These are phyloP conservation scores for Piromyces finnis DNA, from an alignment of 192 early-diverging fungal genomes.

Conservation along the genomic window DNA sequence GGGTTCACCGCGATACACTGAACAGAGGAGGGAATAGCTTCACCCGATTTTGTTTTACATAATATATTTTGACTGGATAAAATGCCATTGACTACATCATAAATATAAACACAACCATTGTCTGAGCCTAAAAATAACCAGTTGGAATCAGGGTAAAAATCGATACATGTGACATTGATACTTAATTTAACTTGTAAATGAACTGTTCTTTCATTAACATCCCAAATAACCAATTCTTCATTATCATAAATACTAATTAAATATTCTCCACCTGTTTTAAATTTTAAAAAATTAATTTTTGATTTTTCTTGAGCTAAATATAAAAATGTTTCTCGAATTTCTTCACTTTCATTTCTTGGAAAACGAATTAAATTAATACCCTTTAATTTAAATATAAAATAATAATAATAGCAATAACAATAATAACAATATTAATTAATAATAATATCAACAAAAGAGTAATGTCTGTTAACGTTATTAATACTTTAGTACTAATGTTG, in stretches of 20 bases:
- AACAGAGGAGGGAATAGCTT: neutral
- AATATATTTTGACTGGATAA: neutral
- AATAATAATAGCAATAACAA: no score
- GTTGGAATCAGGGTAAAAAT: neutral
- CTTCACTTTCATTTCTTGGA: neutral
- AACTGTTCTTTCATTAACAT: neutral
- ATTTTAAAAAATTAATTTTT: neutral
- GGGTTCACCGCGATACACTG: neutral
- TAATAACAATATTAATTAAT: no score
- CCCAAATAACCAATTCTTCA: neutral
- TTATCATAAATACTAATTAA: neutral
- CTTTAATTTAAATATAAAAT: neutral
- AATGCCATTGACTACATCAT: neutral
- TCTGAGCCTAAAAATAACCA: neutral
- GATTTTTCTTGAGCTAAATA: neutral
- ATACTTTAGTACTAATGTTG: no score
- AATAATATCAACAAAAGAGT: no score
- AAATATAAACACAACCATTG: neutral
- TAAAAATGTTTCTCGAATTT: neutral
- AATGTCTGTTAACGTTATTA: no score
- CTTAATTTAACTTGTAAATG: neutral
- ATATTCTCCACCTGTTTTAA: neutral
- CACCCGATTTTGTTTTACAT: neutral
- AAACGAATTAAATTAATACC: neutral
- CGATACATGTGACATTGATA: neutral